A percentile compares a stretch with the other conserved stretches of the same genome.
These are phyloP conservation scores for Intubia oerlemansii DNA, from an alignment of 2,329 filamentous ascomycete species.

Conservation along the genomic window DNA sequence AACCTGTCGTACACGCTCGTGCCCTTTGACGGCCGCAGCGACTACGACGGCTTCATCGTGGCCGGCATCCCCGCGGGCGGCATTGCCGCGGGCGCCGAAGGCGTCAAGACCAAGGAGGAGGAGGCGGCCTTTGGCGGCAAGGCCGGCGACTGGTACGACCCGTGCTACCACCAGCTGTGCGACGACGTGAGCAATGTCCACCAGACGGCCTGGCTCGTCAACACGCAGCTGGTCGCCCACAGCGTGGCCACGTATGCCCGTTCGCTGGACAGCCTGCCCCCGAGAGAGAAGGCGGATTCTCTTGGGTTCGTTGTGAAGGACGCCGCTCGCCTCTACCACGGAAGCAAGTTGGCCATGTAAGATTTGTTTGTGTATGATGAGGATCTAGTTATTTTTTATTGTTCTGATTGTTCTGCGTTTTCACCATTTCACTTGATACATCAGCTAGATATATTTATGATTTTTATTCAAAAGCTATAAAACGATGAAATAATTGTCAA, in stretches of 20 bases:
- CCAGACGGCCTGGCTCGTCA: slow-evolving; percentile 36
- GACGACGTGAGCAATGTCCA: slow-evolving; percentile 37
- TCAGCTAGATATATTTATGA: too few relatives aligned
- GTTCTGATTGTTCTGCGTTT: too few relatives aligned
- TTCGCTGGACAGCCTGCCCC: slow-evolving; percentile 43
- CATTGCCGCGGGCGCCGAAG: slow-evolving; percentile 59
- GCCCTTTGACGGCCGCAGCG: slow-evolving; percentile 57
- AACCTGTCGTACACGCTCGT: slow-evolving; percentile 48
- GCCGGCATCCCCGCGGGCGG: slow-evolving; percentile 54
- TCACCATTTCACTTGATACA: too few relatives aligned
- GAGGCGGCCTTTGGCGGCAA: slow-evolving; percentile 47
- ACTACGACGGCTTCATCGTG: slow-evolving; percentile 59
- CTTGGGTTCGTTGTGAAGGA: too few relatives aligned
- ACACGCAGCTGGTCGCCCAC: slow-evolving; percentile 47
- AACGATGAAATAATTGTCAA: too few relatives aligned
- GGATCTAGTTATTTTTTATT: too few relatives aligned
- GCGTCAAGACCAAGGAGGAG: slow-evolving; percentile 49
- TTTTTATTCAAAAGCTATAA: too few relatives aligned
- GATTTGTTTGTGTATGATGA: too few relatives aligned
- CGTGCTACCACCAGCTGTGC: slow-evolving; percentile 40
- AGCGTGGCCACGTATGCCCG: slow-evolving; percentile 48
- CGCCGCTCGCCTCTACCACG: too few relatives aligned
- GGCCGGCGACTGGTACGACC: slow-evolving; percentile 37
- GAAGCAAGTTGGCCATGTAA: background rate
- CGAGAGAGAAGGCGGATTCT: too few relatives aligned